Evolutionary conservation across 1,139 yeast species (phyloP), one percentile per base, ranked within the genome.

Genomic region (Scheffersomyces segobiensis): DNA sequence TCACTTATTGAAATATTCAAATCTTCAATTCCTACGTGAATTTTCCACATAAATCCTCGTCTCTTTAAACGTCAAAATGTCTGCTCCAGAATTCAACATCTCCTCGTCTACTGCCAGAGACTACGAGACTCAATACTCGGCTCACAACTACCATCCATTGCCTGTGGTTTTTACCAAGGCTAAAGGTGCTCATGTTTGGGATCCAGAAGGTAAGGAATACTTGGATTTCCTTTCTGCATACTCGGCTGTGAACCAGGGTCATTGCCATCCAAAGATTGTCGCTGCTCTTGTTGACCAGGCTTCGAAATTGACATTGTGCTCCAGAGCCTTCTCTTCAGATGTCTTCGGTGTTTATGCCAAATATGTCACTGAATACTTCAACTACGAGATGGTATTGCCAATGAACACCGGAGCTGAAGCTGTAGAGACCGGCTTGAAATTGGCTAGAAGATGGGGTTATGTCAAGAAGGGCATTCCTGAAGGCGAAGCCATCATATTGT

Each of bases 361-460:
- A 75, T 95, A 85, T 71, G 82, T 93, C 61, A 92, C 98, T 58
- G 96, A 93, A 73, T 93, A 79, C 73, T 93, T 95, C 79, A 85
- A 88, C 71, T 93, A 91, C 75, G 99, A 93, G 70, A 88, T 87
- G 90, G 95, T 93, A 8, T 81, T 93, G 73, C 99, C 99, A 65
- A 93, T 93, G 98, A 93, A 93, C 80, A 93, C 98, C 10, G 99
- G 99, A 71, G 98, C 98, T 39, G 98, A 93, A 77, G 99, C 99
- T 14, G 99, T 93, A 54, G 99, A 93, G 78, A 92, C 98, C 52
- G 97, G 91, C 49, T 82, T 95, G 73, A 93, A 93, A 77, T 81
- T 93, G 65, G 98, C 98, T 56, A 87, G 99, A 83, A 87, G 95
- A 80, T 93, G 98, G 98, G 98, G 98, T 58, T 93, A 93, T 80